Evolutionary conservation across 2,329 filamentous ascomycete species (phyloP), one percentile per base, ranked within the genome.

Genomic region (Chaetomiaceae sp.): DNA sequence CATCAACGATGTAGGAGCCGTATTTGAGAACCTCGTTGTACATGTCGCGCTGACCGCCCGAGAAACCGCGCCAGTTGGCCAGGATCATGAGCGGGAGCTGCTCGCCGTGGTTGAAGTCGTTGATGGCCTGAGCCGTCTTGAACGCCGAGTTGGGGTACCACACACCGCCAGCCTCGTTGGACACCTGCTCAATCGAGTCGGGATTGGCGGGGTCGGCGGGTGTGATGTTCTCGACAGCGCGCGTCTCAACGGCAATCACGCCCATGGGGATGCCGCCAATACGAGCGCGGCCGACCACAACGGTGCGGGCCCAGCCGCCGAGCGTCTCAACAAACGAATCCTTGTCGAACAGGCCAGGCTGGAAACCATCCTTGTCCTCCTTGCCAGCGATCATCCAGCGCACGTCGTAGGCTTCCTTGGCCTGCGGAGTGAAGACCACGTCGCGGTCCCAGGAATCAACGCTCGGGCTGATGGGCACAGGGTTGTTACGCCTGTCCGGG

Each of bases 1-100:
- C 92, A 65, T 99, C 93, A 61, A 99, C 93, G 66, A 99, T 99
- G 80, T 93, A 97, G 16, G 92, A 96, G 67, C 93, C 93, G 66
- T 99, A 99, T 79, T 99, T 99, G 72, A 99, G 83, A 14, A 99
- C 93, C 74, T 99, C 93, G 75, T 97, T 96, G 83, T 95, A 99
- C 93, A 99, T 99, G 73, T 99, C 93, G 62, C 92, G 89, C 75
- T 99, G 93, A 59, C 93, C 93, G 77, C 93, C 93, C 61, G 93
- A 99, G 89, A 99, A 99, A 77, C 93, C 93, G 83, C 93, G 86
- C 93, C 93, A 99, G 81, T 99, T 99, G 73, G 93, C 93, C 58
- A 99, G 83, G 68, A 99, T 99, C 90, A 99, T 97, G 60, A 99
- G 77, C 51, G 93, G 93, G 66, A 99, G 79, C 76, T 99, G 93